Conservation (phyloP, 805 yeast species). For the Cyberlindnera americana region DNA sequence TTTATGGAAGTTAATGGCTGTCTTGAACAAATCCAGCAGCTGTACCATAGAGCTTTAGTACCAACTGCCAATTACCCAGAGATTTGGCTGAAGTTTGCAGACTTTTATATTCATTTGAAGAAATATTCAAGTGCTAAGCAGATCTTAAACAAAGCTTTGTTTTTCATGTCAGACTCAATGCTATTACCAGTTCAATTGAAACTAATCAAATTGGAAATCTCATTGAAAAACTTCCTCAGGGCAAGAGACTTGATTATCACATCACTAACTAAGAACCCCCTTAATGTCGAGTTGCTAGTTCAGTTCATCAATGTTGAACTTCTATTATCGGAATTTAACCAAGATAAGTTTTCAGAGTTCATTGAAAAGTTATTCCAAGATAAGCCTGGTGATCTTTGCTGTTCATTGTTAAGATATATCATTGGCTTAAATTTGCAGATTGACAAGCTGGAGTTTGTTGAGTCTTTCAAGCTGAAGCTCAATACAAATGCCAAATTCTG, state of each 20-base stretch:
- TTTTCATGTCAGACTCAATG: constrained; percentile 21
- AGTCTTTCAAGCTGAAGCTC: neutral
- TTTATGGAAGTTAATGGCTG: constrained; percentile 40
- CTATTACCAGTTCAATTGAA: constrained; percentile 32
- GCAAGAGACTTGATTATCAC: constrained; percentile 30
- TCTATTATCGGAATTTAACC: no score
- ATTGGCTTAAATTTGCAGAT: constrained; percentile 1
- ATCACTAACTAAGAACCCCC: constrained; percentile 29
- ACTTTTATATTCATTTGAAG: constrained; percentile 35
- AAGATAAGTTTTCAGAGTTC: constrained; percentile 6
- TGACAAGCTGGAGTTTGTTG: neutral
- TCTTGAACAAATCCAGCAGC: constrained; percentile 22
- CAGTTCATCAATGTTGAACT: constrained; percentile 43
- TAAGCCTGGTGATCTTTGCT: constrained; percentile 1
- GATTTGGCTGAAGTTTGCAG: constrained; percentile 49
- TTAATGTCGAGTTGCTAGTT: constrained; percentile 33
- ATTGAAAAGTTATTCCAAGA: constrained; percentile 5
- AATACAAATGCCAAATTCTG: neutral
- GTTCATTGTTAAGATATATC: constrained; percentile 5
- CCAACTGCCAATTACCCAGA: constrained; percentile 41
- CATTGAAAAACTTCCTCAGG: constrained; percentile 31
- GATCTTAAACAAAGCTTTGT: constrained; percentile 36
- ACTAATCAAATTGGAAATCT: constrained; percentile 42
- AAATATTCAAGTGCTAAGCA: constrained; percentile 36
- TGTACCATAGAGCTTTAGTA: constrained; percentile 48